Evolutionary conservation across 2,329 filamentous ascomycete genomes (phyloP).

Genomic region (Colletotrichum melonis): DNA sequence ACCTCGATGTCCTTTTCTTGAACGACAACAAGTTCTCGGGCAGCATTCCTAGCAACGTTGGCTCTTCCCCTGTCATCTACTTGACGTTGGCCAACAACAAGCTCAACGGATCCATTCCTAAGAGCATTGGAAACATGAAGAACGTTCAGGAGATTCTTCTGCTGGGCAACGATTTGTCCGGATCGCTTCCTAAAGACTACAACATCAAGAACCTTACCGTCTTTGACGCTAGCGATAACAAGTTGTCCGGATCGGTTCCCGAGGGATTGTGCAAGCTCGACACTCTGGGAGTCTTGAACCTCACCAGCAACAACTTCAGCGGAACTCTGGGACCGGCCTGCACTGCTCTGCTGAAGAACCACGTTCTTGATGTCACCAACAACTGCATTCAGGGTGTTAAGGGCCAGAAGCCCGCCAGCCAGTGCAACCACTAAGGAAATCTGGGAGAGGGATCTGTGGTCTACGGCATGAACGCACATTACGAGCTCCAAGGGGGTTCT

Average conservation of each 20-base stretch:
- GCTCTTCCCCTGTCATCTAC: background rate
- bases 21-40: constrained; percentile 20
- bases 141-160: constrained; percentile 5
- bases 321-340: constrained; percentile 15
- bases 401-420: constrained; percentile 5
- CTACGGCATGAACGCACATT: background rate
- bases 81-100: constrained; percentile 10
- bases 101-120: constrained; percentile 1
- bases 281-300: constrained; percentile 1
- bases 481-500: background rate
- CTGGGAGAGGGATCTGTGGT: background rate
- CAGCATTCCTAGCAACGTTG: constrained; percentile 13
- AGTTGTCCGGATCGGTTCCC: constrained; percentile 3
- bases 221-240: constrained; percentile 22
- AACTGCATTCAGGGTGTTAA: constrained; percentile 16
- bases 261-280: constrained; percentile 5
- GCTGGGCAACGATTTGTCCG: constrained; percentile 3
- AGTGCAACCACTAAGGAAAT: background rate
- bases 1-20: constrained; percentile 17
- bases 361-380: constrained; percentile 8
- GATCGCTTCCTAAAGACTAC: background rate
- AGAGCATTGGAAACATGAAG: background rate
- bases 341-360: background rate
- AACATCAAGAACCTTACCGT: background rate
- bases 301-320: constrained; percentile 10